Evolutionary conservation across 345 rosid genomes (phyloP), one percentile per base, ranked within the genome.

Genomic region (Mangifera indica): DNA sequence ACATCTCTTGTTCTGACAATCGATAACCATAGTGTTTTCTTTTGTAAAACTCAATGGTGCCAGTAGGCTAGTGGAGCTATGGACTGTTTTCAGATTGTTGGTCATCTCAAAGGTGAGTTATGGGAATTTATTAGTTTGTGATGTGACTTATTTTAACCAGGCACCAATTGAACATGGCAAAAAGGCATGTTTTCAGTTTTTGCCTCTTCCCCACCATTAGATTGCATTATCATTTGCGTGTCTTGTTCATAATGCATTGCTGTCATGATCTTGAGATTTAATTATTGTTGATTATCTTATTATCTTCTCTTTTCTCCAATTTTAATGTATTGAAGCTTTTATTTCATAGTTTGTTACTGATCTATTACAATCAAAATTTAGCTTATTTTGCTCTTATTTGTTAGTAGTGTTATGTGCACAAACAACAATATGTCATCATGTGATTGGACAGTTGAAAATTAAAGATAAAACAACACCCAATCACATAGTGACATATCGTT

Each of bases 21-120:
- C 60, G 69, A 72, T 78, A 66, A 72, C 59, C n/a, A 7, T 76
- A 34, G 73, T 66, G 66, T 74, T 78, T 76, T 62, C 71, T 60
- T 72, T 74, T 77, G 64, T 77, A 73, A 70, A 80, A 79, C 78
- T 91, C 79, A 70, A 79, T 92, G 86, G 78, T 81, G 77, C 85
- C 76, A 40, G 69, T 52, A 63, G 85, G 85, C 64, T 81, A 83
- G 86, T 63, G 60, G 82, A 83, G 76, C 73, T 60, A 87, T 90
- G 89, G 78, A 76, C 73, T 74, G 76, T 81, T 70, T 80, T 64
- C 74, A 59, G 78, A 76, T 82, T 75, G 69, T 78, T 78, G 73
- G 62, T 69, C 76, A 53, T 71, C 74, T 78, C 73, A 88, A 80
- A 73, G 84, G 92, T 88, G 74, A 83, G 82, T 34, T 70, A 51